Conservation (phyloP, 345 rosid genomes). For the Euphorbia tirucalli region DNA sequence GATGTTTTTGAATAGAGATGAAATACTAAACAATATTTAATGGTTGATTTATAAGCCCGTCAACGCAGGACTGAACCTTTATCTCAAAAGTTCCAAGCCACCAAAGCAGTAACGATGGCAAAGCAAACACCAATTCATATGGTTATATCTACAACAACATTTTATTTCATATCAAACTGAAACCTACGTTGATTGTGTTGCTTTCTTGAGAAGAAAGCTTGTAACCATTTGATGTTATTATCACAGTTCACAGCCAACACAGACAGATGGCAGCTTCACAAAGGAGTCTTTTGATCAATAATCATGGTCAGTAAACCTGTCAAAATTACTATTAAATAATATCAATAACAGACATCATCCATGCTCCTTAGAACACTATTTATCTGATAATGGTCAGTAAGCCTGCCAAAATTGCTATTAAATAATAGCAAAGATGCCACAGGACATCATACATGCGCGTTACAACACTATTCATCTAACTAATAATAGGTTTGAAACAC, state of each 20-base stretch:
- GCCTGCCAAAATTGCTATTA: no score
- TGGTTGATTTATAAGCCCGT: not conserved
- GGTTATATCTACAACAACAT: no score
- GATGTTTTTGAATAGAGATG: no score
- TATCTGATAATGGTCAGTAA: not conserved
- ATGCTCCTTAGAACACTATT: not conserved
- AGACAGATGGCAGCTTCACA: not conserved
- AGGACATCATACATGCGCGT: not conserved
- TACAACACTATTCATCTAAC: not conserved
- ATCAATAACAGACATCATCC: not conserved
- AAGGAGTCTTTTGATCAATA: not conserved
- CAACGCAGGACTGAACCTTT: not conserved
- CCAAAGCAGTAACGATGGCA: not conserved
- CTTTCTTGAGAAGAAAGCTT: not conserved
- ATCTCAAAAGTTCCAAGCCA: not conserved
- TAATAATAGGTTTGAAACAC: not conserved
- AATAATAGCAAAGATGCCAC: no score
- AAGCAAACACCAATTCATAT: not conserved
- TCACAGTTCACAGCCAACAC: not conserved
- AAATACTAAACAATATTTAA: no score
- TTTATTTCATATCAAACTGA: not conserved
- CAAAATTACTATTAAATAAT: no score
- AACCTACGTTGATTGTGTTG: not conserved
- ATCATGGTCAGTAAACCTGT: not conserved
- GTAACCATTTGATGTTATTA: not conserved